Conservation (phyloP, 345 rosid species). For the Alliaria petiolata region DNA sequence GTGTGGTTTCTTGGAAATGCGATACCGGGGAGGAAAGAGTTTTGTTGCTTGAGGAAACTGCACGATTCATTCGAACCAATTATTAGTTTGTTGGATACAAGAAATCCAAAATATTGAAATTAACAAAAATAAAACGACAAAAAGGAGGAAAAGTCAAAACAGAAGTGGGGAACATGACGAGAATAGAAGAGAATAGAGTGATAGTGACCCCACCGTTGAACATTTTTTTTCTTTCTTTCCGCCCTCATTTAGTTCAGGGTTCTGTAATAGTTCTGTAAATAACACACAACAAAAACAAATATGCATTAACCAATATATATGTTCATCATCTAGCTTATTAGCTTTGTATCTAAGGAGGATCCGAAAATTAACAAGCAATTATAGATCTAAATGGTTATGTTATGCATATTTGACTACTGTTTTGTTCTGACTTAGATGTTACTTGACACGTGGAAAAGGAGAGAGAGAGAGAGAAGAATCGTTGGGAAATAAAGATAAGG, state of each 20-base stretch:
- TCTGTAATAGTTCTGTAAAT: neutral
- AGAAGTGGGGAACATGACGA: constrained; percentile 36
- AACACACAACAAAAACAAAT: constrained; percentile 11
- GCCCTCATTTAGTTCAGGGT: constrained; percentile 17
- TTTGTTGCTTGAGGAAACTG: constrained; percentile 25
- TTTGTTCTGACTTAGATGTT: constrained; percentile 21
- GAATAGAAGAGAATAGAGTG: constrained; percentile 25
- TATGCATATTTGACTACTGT: constrained; percentile 19
- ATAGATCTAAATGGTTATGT: neutral
- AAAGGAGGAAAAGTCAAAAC: constrained; percentile 15
- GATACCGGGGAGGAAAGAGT: constrained; percentile 10
- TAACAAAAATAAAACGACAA: constrained; percentile 5
- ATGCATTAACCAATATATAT: neutral
- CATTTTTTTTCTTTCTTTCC: constrained; percentile 11
- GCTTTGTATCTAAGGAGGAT: constrained; percentile 1
- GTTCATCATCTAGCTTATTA: constrained; percentile 14
- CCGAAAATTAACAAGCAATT: neutral
- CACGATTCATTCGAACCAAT: constrained; percentile 16
- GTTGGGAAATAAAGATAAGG: constrained; percentile 19
- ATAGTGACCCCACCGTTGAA: constrained; percentile 26
- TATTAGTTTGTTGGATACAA: constrained; percentile 20
- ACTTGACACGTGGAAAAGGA: constrained; percentile 24
- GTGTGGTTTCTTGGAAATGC: neutral
- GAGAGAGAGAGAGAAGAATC: too few relatives aligned
- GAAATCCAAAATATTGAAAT: constrained; percentile 1